These are phyloP conservation scores for Salix dunnii DNA, from an alignment of 345 rosid genomes.

Conservation along the genomic window DNA sequence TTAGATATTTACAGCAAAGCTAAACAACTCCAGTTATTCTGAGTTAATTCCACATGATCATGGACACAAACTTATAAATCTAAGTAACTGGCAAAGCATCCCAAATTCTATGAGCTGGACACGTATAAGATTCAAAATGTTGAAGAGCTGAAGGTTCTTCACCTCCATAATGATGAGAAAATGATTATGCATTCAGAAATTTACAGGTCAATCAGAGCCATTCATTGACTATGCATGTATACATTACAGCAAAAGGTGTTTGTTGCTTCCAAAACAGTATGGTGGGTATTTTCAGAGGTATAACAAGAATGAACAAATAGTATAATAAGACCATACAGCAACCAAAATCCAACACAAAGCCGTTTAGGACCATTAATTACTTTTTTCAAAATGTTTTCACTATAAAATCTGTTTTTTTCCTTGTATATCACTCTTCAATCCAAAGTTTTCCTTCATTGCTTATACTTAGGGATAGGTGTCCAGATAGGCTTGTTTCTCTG, in stretches of 20 bases:
- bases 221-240: constrained; percentile 17
- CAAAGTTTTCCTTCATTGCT: constrained; percentile 12
- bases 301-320: constrained; percentile 31
- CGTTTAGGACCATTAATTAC: constrained; percentile 16
- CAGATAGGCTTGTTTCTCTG: constrained; percentile 29
- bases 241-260: constrained; percentile 17
- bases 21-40: no score
- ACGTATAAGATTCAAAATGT: no score
- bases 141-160: no score
- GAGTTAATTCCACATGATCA: no score
- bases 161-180: neutral
- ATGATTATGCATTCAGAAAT: constrained; percentile 12
- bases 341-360: constrained; percentile 22
- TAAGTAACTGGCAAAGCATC: no score
- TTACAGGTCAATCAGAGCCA: constrained; percentile 28
- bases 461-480: constrained; percentile 1
- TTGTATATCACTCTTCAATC: constrained; percentile 21
- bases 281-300: constrained; percentile 13
- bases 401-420: constrained; percentile 13
- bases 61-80: no score
- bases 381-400: constrained; percentile 21
- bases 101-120: no score
- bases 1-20: no score
- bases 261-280: constrained; percentile 20
- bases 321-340: constrained; percentile 20